phyloP scores from a whole-genome alignment of 805 yeast genomes.

The Saturnispora saitoi region DNA sequence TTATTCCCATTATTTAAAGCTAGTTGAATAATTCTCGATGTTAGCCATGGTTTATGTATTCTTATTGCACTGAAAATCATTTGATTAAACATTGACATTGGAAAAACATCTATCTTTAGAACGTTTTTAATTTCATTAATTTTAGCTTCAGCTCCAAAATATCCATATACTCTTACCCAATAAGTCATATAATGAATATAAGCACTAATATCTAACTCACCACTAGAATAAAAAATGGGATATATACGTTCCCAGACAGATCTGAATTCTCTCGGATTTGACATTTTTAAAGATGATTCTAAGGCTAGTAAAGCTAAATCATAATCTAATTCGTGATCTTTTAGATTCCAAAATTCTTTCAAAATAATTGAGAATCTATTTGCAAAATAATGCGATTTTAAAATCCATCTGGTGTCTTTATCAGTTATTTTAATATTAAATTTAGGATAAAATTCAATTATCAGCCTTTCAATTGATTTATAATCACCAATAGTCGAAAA shows the following conservation, averaged over 20 bases:
- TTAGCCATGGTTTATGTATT: constrained; percentile 15
- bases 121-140: constrained; percentile 13
- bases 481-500: constrained; percentile 20
- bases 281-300: constrained; percentile 17
- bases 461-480: constrained; percentile 18
- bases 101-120: constrained; percentile 12
- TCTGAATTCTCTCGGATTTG: constrained; percentile 13
- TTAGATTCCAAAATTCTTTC: constrained; percentile 12
- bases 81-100: constrained; percentile 20
- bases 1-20: constrained; percentile 13
- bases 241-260: constrained; percentile 17
- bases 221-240: constrained; percentile 8
- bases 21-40: constrained; percentile 15
- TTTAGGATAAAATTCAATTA: constrained; percentile 19
- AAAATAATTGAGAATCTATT: constrained; percentile 20
- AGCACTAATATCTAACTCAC: constrained; percentile 13
- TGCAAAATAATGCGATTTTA: constrained; percentile 19
- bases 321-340: constrained; percentile 10
- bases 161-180: constrained; percentile 15
- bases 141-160: constrained; percentile 12
- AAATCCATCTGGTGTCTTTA: constrained; percentile 20
- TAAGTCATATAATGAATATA: constrained; percentile 19
- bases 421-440: constrained; percentile 15
- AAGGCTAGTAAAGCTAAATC: constrained; percentile 18
- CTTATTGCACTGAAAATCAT: constrained; percentile 20